phyloP scores from a whole-genome alignment of 495 filamentous ascomycete genomes.

The Annulohypoxylon bovei region DNA sequence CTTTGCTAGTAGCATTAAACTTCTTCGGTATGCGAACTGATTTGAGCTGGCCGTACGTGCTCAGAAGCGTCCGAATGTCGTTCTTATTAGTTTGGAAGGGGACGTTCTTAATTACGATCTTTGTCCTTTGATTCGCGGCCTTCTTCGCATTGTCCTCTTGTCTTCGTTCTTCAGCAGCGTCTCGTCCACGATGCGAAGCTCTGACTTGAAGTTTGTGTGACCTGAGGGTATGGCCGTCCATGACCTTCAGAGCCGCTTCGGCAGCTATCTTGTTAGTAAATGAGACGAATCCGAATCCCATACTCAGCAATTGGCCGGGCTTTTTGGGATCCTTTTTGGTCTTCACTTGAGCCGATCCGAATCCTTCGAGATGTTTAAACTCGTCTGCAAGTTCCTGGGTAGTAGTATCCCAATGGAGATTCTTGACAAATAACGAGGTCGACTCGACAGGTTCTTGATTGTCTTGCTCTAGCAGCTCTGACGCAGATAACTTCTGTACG shows the following conservation, averaged over 20 bases:
- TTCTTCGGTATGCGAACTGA: slow-evolving; percentile 95
- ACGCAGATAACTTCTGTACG: slow-evolving; percentile 54
- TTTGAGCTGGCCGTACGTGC: slow-evolving; percentile 88
- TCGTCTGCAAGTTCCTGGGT: slow-evolving; percentile 73
- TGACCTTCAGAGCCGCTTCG: slow-evolving; percentile 77
- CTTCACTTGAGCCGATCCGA: slow-evolving; percentile 83
- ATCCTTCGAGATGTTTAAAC: slow-evolving; percentile 85
- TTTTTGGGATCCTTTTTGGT: slow-evolving; percentile 88
- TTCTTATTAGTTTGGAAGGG: slow-evolving; percentile 95
- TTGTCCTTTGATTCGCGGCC: slow-evolving; percentile 75
- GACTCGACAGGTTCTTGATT: slow-evolving; percentile 66
- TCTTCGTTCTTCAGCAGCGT: slow-evolving; percentile 86
- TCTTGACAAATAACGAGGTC: slow-evolving; percentile 88
- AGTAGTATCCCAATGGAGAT: slow-evolving; percentile 91
- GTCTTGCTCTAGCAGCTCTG: slow-evolving; percentile 67
- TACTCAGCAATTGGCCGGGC: slow-evolving; percentile 83
- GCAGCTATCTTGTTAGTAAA: slow-evolving; percentile 82
- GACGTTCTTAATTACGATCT: slow-evolving; percentile 98
- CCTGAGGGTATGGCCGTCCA: slow-evolving; percentile 88
- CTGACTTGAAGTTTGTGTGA: slow-evolving; percentile 85
- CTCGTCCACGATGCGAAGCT: slow-evolving; percentile 82
- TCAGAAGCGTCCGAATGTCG: slow-evolving; percentile 85
- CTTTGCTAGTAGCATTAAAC: slow-evolving; percentile 84
- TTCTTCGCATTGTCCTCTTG: slow-evolving; percentile 81
- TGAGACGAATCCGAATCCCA: slow-evolving; percentile 96